Evolutionary conservation across 257 asterid species (phyloP).

Genomic region (Anisodus tanguticus): DNA sequence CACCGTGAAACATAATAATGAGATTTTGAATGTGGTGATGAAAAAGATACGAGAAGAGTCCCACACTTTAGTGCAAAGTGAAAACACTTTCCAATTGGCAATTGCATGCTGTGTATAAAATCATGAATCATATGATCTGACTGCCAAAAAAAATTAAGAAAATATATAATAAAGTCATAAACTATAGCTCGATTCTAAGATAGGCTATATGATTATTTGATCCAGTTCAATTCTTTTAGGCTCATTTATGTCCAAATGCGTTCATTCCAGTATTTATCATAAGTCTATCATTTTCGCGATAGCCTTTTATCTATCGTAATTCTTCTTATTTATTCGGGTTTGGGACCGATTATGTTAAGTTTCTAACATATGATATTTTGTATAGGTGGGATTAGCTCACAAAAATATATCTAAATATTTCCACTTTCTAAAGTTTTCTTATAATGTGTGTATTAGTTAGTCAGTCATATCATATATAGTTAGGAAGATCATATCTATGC

Average conservation of each 20-base stretch:
- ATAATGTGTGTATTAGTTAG: neutral
- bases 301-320: neutral
- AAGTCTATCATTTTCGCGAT: neutral
- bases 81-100: constrained; percentile 1
- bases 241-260: neutral
- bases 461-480: constrained; percentile 12
- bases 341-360: neutral
- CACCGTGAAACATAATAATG: constrained; percentile 47
- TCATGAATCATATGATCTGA: constrained; percentile 21
- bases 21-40: constrained; percentile 37
- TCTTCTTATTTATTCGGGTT: neutral
- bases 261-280: neutral
- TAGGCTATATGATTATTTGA: neutral
- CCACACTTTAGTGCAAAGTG: constrained; percentile 29
- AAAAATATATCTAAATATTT: neutral
- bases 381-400: neutral
- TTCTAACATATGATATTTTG: neutral
- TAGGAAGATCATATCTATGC: neutral
- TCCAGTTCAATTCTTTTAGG: neutral
- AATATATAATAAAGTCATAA: neutral
- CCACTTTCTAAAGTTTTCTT: constrained; percentile 2
- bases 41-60: constrained; percentile 25
- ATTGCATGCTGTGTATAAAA: constrained; percentile 27
- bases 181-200: neutral
- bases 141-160: neutral